Conservation (phyloP, 768 basidiomycete genomes). For the Termitomyces sp. region DNA sequence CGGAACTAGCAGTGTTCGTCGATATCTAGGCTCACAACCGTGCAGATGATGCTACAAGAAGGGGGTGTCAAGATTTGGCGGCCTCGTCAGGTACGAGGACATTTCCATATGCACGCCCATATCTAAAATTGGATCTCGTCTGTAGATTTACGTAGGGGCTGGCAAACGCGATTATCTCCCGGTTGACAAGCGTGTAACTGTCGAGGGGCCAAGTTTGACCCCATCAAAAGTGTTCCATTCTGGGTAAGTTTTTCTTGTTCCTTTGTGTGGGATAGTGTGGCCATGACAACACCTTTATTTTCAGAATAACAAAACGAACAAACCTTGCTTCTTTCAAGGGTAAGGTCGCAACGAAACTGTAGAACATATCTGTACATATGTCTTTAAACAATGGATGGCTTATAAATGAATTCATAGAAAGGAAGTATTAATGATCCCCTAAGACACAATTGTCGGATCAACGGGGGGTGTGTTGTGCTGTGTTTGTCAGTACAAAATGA, state of each 20-base stretch:
- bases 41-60: conserved; percentile 84
- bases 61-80: conserved; percentile 94
- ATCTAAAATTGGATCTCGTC: neutral
- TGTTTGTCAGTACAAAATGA: conserved; percentile 13
- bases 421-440: neutral
- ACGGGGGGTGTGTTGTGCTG: conserved; percentile 8
- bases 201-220: conserved; percentile 49
- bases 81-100: conserved; percentile 60
- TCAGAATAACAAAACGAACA: conserved; percentile 63
- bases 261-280: conserved; percentile 19
- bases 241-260: conserved; percentile 52
- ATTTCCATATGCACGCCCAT: neutral
- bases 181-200: conserved; percentile 50
- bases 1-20: neutral
- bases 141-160: conserved; percentile 73
- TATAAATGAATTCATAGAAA: neutral
- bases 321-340: conserved; percentile 58
- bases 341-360: conserved; percentile 40
- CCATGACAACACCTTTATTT: conserved; percentile 28
- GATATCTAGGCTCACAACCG: neutral
- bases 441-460: conserved; percentile 1
- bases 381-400: conserved; percentile 1
- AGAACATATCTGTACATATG: neutral
- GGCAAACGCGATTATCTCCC: conserved; percentile 71
- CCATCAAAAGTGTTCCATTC: conserved; percentile 67